Base-by-base conservation (phyloP, 2,329 filamentous ascomycete genomes). In the Colletotrichum navitas region DNA sequence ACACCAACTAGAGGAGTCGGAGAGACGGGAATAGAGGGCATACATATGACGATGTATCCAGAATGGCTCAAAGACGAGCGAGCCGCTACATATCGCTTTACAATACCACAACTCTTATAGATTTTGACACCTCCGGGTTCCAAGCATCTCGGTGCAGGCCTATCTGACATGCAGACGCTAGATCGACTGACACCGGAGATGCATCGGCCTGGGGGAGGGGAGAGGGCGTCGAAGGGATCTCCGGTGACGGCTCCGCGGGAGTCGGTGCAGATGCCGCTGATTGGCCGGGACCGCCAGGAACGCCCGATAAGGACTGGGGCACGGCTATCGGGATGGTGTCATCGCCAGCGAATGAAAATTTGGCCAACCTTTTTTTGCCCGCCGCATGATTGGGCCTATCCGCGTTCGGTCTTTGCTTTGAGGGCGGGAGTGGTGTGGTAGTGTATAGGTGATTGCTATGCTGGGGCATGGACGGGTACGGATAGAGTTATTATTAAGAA, bases 301-400 rank as follows among this genome's bases (percentile, higher is more conserved):
- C 36, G 21, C 59, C 59, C 65, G 68, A 71, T 71, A 71, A 68
- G 43, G 54, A 52, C 34, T 39, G 21, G 36, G 54, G 52, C 26
- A 12, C 71, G 71, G 71, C 69, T 72, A n/a, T 73, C 67, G 71
- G 71, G 67, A 73, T 72, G 70, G 70, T 71, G 70, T 72, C 70
- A 72, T 71, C 69, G 54, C 56, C 36, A 55, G 61, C 70, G 62
- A 70, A 72, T 72, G 67, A 72, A 72, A 72, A 72, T 49, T 71
- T 47, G 47, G 47, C 61, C 61, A 71, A 52, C 61, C 63, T 26
- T 45, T 59, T 56, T 68, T 60, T 63, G 59, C 47, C 65, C n/a
- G 65, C n/a, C 54, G 65, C 65, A 60, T 71, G 69, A 71, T 71
- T 71, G 69, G 69, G 43, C 43, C 65, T 45, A 60, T 52, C 45